Evolutionary conservation across 805 yeast genomes (phyloP).

Genomic region (Saccharomycopsis oosterbeekiorum): DNA sequence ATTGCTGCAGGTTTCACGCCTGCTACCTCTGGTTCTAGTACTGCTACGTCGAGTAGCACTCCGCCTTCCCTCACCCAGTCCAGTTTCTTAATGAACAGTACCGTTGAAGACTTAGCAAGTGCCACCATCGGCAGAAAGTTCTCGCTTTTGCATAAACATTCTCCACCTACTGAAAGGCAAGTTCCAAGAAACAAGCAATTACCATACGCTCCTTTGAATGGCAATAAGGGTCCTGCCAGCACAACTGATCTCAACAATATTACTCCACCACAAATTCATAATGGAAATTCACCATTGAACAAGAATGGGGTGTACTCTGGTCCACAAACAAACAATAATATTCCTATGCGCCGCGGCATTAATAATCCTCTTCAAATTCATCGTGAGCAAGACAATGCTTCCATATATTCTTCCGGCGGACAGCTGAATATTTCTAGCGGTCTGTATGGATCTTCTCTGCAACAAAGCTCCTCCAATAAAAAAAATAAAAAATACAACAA

Average conservation of each 20-base stretch:
- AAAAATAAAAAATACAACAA: not conserved
- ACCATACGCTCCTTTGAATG: not conserved
- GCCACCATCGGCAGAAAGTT: not conserved
- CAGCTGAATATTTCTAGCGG: not conserved
- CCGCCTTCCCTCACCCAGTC: not conserved
- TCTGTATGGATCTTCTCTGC: not conserved
- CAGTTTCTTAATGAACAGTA: not conserved
- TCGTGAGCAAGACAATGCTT: not conserved
- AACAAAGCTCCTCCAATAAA: not conserved
- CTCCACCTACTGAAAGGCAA: not conserved
- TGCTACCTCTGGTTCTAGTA: not conserved
- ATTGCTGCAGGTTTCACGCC: not conserved
- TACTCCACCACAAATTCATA: not conserved
- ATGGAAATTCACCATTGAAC: not conserved
- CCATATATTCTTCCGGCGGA: not conserved
- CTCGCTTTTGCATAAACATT: not conserved
- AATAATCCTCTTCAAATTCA: not conserved
- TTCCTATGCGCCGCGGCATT: not conserved
- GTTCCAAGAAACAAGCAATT: not conserved
- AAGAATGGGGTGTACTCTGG: not conserved
- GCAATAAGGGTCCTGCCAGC: not conserved
- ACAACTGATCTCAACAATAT: not conserved
- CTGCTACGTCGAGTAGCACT: not conserved
- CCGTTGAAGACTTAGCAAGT: not conserved
- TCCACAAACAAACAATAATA: not conserved